A percentile compares a stretch with the other conserved stretches of the same genome.
Evolutionary conservation across 78 protist species (phyloP).

Genomic region (Dictyostelium discoideum): dicty_2.7 NC_007090.3:4003001-4003500

Average conservation of each 20-base stretch:
- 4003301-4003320: not conserved
- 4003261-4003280: not conserved
- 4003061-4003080: not conserved
- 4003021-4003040: not conserved
- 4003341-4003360: no score
- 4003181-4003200: not conserved
- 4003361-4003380: not conserved
- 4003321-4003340: no score
- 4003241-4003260: not conserved
- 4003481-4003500: constrained; percentile 5
- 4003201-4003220: not conserved
- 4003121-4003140: not conserved
- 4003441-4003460: not conserved
- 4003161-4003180: not conserved
- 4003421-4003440: not conserved
- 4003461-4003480: not conserved
- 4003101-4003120: not conserved
- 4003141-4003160: not conserved
- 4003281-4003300: not conserved
- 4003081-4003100: not conserved
- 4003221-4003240: not conserved
- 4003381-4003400: not conserved
- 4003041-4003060: not conserved
- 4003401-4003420: not conserved
- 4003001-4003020: not conserved